Conservation (phyloP, 2,329 filamentous ascomycete genomes). For the Metarhizium anisopliae region DNA sequence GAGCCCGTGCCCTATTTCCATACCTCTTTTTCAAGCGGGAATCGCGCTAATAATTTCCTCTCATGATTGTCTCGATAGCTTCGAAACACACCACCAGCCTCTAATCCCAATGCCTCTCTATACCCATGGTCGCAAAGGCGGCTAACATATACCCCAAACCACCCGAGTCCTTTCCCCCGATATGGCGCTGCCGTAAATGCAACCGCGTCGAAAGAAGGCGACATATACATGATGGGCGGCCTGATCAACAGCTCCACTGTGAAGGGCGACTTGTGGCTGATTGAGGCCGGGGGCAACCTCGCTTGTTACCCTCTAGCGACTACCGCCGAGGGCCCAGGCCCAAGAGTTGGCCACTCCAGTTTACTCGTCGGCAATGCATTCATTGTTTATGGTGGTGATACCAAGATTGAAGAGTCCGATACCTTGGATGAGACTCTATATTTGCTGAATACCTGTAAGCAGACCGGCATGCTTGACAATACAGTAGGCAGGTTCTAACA, state of each 20-base stretch:
- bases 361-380: slow-evolving; percentile 95
- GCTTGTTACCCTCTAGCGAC: slow-evolving; percentile 87
- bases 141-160: slow-evolving; percentile 73
- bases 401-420: slow-evolving; percentile 90
- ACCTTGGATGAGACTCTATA: slow-evolving; percentile 91
- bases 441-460: slow-evolving; percentile 91
- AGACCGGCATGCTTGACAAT: not conserved
- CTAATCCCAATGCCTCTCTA: slow-evolving; percentile 64
- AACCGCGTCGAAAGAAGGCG: slow-evolving; percentile 87
- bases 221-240: slow-evolving; percentile 96
- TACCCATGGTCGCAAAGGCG: slow-evolving; percentile 95
- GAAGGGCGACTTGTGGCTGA: slow-evolving; percentile 96
- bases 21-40: not conserved
- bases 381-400: slow-evolving; percentile 97
- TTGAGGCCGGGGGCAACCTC: slow-evolving; percentile 81
- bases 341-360: slow-evolving; percentile 88
- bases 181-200: slow-evolving; percentile 97
- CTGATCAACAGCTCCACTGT: slow-evolving; percentile 91
- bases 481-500: slow-evolving; percentile 10
- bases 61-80: slow-evolving; percentile 29
- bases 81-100: slow-evolving; percentile 41
- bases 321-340: slow-evolving; percentile 87
- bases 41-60: not conserved
- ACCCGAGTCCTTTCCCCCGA: slow-evolving; percentile 83
- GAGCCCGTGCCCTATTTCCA: slow-evolving; percentile 14